phyloP scores from a whole-genome alignment of 116 monocot species.

The Cymodocea nodosa region DNA sequence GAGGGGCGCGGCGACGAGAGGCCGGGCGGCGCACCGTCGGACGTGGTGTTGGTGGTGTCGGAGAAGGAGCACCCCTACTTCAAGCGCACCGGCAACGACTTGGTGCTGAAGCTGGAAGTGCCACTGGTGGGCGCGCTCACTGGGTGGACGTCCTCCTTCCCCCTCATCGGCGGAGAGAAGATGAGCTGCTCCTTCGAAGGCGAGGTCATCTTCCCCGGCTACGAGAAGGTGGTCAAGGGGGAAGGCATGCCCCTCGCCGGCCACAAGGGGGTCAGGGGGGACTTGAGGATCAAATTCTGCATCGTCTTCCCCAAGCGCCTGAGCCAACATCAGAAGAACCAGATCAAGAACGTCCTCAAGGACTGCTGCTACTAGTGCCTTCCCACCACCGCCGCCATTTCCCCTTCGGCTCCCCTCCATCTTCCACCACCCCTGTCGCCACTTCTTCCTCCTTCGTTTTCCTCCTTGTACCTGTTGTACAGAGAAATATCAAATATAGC shows the following conservation, averaged over 20 bases:
- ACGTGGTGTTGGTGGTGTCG: slow-evolving; percentile 41
- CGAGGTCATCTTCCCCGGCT: slow-evolving; percentile 73
- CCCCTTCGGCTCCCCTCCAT: no score
- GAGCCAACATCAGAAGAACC: slow-evolving; percentile 28
- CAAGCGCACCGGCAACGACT: slow-evolving; percentile 60
- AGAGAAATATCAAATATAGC: no score
- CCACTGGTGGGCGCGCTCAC: slow-evolving; percentile 71
- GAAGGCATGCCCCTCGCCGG: slow-evolving; percentile 70
- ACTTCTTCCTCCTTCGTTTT: no score
- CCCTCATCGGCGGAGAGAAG: slow-evolving; percentile 53
- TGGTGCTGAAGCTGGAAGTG: slow-evolving; percentile 62
- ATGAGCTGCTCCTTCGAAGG: slow-evolving; percentile 44
- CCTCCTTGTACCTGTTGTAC: no score
- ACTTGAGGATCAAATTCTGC: slow-evolving; percentile 61
- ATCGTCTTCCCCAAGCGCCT: slow-evolving; percentile 56
- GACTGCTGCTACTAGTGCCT: not conserved
- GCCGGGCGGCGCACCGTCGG: slow-evolving; percentile 59
- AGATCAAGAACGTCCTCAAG: slow-evolving; percentile 32
- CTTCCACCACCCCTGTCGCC: no score
- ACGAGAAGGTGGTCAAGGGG: slow-evolving; percentile 66
- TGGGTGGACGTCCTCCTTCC: slow-evolving; percentile 64
- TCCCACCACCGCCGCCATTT: not conserved
- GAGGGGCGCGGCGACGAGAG: slow-evolving; percentile 74
- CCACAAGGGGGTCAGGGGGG: slow-evolving; percentile 44
- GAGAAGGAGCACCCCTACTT: slow-evolving; percentile 74